Percentiles rank a stretch among this genome's conserved stretches.
Conservation (phyloP, 169 alveolate genomes). For the Plasmodium fragile region DNA sequence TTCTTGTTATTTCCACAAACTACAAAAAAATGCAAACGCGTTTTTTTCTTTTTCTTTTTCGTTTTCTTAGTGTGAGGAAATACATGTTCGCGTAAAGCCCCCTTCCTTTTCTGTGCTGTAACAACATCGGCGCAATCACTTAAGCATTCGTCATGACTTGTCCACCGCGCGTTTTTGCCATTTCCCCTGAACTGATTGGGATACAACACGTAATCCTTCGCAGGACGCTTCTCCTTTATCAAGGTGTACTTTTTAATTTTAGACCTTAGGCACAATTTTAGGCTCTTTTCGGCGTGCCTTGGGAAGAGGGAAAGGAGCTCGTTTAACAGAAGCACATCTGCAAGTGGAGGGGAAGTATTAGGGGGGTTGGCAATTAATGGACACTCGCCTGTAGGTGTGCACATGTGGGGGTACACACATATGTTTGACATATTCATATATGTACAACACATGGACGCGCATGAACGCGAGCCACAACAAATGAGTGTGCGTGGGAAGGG, state of each 20-base stretch:
- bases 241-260: slow-evolving; percentile 52
- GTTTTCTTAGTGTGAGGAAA: not conserved
- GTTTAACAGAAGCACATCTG: slow-evolving; percentile 67
- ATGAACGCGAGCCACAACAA: not conserved
- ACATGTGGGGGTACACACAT: not conserved
- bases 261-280: slow-evolving; percentile 47
- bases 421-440: not conserved
- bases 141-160: slow-evolving; percentile 15
- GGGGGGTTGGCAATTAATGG: not conserved
- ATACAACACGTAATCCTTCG: not conserved
- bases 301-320: slow-evolving; percentile 68
- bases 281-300: slow-evolving; percentile 72
- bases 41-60: slow-evolving; percentile 21
- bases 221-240: slow-evolving; percentile 5
- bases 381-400: not conserved
- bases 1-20: slow-evolving; percentile 54
- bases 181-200: slow-evolving; percentile 6
- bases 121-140: slow-evolving; percentile 41
- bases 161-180: not conserved
- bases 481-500: not conserved
- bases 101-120: slow-evolving; percentile 14
- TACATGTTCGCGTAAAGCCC: not conserved
- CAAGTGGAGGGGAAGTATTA: slow-evolving; percentile 16
- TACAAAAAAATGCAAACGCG: slow-evolving; percentile 55
- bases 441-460: not conserved